These are phyloP conservation scores for Phytopythium vexans DNA, from an alignment of 352 stramenopile species.

Conservation along the genomic window DNA sequence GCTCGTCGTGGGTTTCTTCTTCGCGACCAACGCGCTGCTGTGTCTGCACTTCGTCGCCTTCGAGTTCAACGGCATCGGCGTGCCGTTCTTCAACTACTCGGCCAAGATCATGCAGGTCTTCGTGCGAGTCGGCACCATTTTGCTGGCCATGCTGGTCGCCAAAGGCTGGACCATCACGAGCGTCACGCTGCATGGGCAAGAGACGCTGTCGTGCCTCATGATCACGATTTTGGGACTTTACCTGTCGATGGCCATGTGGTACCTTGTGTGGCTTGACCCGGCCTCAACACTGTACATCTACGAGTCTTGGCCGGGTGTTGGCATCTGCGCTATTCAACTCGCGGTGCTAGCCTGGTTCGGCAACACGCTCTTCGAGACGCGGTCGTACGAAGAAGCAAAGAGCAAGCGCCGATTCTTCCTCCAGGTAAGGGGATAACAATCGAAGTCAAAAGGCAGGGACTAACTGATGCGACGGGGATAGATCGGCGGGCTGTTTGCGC, in stretches of 20 bases:
- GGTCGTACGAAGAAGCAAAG: slow-evolving; percentile 49
- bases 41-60: slow-evolving; percentile 61
- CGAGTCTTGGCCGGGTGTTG: slow-evolving; percentile 69
- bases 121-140: slow-evolving; percentile 61
- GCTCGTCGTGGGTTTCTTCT: slow-evolving; percentile 60
- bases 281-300: slow-evolving; percentile 82
- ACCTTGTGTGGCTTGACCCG: slow-evolving; percentile 72
- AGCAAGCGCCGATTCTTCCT: slow-evolving; percentile 67
- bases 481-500: slow-evolving; percentile 61
- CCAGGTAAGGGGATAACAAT: slow-evolving; percentile 20
- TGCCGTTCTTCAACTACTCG: slow-evolving; percentile 65
- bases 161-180: slow-evolving; percentile 83
- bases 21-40: slow-evolving; percentile 52
- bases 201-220: slow-evolving; percentile 69
- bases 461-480: slow-evolving; percentile 13
- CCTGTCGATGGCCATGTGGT: slow-evolving; percentile 78
- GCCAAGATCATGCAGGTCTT: slow-evolving; percentile 71
- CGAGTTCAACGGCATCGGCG: slow-evolving; percentile 60
- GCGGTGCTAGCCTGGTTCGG: slow-evolving; percentile 63
- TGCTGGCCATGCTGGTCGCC: slow-evolving; percentile 71
- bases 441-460: neutral
- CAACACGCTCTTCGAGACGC: slow-evolving; percentile 61
- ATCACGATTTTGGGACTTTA: slow-evolving; percentile 59
- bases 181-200: slow-evolving; percentile 53
- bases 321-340: slow-evolving; percentile 62